Evolutionary conservation across 225 moss, liverwort and hornwort genomes (phyloP).

Genomic region (Polytrichum formosum): DNA sequence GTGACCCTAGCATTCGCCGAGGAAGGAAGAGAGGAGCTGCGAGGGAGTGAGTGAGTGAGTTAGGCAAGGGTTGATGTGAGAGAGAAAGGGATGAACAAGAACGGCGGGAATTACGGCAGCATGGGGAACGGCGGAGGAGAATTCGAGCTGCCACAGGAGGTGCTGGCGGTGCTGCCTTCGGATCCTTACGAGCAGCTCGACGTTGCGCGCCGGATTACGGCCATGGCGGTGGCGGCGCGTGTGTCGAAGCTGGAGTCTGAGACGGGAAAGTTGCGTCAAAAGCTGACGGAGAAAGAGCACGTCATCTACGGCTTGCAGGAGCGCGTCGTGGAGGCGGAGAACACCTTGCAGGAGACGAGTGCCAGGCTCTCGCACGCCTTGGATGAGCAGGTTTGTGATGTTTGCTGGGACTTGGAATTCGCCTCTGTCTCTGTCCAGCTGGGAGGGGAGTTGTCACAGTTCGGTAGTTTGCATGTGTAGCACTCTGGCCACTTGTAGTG

Average conservation of each 20-base stretch:
- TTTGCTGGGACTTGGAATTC: too few species aligned
- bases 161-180: conserved; percentile 71
- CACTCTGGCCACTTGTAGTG: too few species aligned
- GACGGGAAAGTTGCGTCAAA: conserved; percentile 69
- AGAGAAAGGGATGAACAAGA: conserved; percentile 24
- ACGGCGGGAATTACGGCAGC: conserved; percentile 13
- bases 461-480: too few species aligned
- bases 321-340: conserved; percentile 70
- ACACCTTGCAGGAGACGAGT: conserved; percentile 73
- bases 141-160: conserved; percentile 77
- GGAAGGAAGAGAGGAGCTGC: neutral
- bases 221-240: conserved; percentile 79
- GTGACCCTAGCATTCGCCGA: too few species aligned
- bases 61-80: neutral
- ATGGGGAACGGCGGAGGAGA: conserved; percentile 72
- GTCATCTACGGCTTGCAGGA: conserved; percentile 66
- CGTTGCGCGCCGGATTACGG: conserved; percentile 76
- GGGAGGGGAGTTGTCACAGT: too few species aligned
- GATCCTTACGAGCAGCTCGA: conserved; percentile 97
- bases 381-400: conserved; percentile 58
- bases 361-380: conserved; percentile 64
- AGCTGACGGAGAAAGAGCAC: conserved; percentile 83
- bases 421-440: too few species aligned
- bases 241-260: conserved; percentile 78
- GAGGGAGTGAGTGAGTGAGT: neutral